Evolutionary conservation across 306 rosid genomes (phyloP), one percentile per base, ranked within the genome.

Genomic region (Spatholobus suberectus): DNA sequence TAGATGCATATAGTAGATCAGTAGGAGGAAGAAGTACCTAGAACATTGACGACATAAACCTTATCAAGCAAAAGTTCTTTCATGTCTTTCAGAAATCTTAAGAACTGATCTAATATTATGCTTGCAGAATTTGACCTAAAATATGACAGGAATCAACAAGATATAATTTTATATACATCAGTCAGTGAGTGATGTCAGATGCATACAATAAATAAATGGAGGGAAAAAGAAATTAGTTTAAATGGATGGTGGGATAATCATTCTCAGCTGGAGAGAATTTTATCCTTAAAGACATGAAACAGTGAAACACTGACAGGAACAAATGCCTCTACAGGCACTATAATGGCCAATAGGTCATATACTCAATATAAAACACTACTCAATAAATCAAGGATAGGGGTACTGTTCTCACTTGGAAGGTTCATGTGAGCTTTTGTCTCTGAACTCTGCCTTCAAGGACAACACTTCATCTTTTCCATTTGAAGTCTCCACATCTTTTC

Each of bases 41-140:
- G 83, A 86, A 92, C 95, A 63, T 87, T 93, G 77, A 90, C 66
- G 17, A 95, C 89, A 79, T 55, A 95, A 83, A 95, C 92, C 87
- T 90, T 91, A 6, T 95, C 86, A 40, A 81, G 75, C 86, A 89
- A 83, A 83, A 93, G 98, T 73, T 3, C 96, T 90, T 90, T 92
- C 91, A 93, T 55, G 81, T 95, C 98, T 87, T 86, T 87, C 71
- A 86, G 37, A 85, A 95, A 93, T 52, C 67, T 84, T 77, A 76
- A 81, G 73, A 89, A 4, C 32, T 75, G 89, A 70, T 43, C 72
- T 18, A 27, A 74, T 55, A 82, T 52, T 49, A 55, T 82, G 51
- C 63, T 66, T 47, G 78, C 75, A 54, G 73, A 26, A 34, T 84
- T 83, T 55, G 73, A 51, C 87, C 97, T 93, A 85, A 62, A 75